phyloP scores from a whole-genome alignment of 495 filamentous ascomycete species.

The Aspergillus conjunctus region DNA sequence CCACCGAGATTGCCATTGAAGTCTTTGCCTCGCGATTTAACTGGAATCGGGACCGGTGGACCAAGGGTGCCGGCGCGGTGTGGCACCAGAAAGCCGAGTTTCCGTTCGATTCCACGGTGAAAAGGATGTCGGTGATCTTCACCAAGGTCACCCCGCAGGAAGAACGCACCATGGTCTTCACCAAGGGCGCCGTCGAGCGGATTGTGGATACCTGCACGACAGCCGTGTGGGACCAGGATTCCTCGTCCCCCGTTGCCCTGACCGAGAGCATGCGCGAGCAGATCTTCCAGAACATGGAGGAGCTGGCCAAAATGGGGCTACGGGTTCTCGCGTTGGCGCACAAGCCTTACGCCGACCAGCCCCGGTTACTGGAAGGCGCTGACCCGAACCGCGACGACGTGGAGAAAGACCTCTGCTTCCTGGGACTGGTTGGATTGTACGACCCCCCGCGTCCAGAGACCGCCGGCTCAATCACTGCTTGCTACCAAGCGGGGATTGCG shows the following conservation, averaged over 20 bases:
- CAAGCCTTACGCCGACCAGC: conserved; percentile 34
- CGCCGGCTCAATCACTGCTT: conserved; percentile 56
- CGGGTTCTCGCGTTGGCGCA: conserved; percentile 63
- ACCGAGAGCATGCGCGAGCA: conserved; percentile 45
- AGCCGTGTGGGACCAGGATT: conserved; percentile 44
- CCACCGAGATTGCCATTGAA: conserved; percentile 71
- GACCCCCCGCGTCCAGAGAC: conserved; percentile 66
- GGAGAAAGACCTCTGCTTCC: conserved; percentile 61
- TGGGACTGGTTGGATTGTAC: conserved; percentile 72
- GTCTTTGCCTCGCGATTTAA: conserved; percentile 66
- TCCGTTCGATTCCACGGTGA: conserved; percentile 68
- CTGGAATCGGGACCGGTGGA: conserved; percentile 58
- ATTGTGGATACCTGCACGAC: conserved; percentile 68
- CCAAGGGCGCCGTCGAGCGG: conserved; percentile 83
- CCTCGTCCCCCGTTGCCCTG: conserved; percentile 38
- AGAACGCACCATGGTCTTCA: conserved; percentile 54
- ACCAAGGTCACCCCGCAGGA: conserved; percentile 32
- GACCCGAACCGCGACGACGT: conserved; percentile 56
- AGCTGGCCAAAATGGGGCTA: conserved; percentile 62
- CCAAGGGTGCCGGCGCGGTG: conserved; percentile 48
- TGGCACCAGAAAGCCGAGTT: conserved; percentile 63
- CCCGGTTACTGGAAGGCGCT: conserved; percentile 22
- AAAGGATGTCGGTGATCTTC: conserved; percentile 69
- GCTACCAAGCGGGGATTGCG: conserved; percentile 64
- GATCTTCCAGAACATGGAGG: conserved; percentile 66